Evolutionary conservation across 1,284 basidiomycete genomes (phyloP).

Genomic region (Fomitopsis schrenkii): DNA sequence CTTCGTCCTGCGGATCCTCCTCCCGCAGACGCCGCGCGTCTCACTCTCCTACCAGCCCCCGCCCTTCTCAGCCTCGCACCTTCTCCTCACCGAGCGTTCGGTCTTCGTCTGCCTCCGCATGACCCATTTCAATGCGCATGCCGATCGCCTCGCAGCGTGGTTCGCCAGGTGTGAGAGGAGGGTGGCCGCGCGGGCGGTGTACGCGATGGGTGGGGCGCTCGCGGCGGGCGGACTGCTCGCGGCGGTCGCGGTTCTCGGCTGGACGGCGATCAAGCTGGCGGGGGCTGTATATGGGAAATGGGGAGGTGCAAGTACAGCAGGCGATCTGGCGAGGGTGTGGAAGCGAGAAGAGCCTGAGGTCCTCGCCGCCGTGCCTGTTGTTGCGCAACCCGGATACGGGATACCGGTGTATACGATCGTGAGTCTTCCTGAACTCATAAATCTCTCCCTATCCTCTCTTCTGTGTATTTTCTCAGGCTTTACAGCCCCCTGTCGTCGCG

Average conservation of each 20-base stretch:
- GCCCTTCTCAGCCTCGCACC: not conserved
- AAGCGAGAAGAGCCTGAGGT: slow-evolving; percentile 33
- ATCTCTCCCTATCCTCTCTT: not conserved
- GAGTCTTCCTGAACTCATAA: slow-evolving; percentile 17
- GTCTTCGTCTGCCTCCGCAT: not conserved
- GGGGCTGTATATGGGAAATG: not conserved
- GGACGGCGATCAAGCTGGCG: not conserved
- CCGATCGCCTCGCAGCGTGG: not conserved
- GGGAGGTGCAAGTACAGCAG: not conserved
- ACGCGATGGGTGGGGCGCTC: not conserved
- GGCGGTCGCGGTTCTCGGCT: not conserved
- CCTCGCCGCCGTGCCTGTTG: slow-evolving; percentile 10
- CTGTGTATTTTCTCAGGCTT: too few relatives aligned
- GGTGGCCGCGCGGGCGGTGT: not conserved
- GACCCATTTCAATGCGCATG: not conserved
- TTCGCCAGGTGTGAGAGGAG: not conserved
- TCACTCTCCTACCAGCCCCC: not conserved
- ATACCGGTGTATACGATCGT: slow-evolving; percentile 41
- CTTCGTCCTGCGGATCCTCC: not conserved
- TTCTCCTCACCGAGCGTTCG: not conserved
- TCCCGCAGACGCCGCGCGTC: not conserved
- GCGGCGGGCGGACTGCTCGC: not conserved
- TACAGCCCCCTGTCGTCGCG: too few relatives aligned
- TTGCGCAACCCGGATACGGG: not conserved
- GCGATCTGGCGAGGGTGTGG: not conserved